Conservation (phyloP, 1,139 yeast species). For the Pneumocystis canis region DNA sequence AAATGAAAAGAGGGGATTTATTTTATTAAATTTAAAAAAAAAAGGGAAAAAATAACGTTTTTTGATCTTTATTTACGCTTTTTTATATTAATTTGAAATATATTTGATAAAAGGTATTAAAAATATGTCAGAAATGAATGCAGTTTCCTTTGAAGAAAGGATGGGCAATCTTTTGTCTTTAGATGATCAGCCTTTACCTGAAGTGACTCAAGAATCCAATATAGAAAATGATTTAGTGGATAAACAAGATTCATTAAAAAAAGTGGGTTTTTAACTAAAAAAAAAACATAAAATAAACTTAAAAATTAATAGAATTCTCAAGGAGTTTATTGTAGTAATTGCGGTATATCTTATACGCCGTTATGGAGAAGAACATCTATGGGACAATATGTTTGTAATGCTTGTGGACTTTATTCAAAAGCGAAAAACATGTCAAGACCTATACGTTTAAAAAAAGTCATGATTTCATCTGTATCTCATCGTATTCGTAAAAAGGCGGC, state of each 20-base stretch:
- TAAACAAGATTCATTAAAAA: neutral
- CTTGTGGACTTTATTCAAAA: slow-evolving; percentile 44
- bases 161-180: neutral
- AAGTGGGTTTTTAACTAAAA: neutral
- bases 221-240: neutral
- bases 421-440: slow-evolving; percentile 32
- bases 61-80: neutral
- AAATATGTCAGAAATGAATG: neutral
- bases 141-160: neutral
- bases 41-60: neutral
- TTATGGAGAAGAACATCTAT: slow-evolving; percentile 52
- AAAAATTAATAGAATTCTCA: neutral
- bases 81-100: neutral
- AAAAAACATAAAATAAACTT: neutral
- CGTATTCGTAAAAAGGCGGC: neutral
- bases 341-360: slow-evolving; percentile 56
- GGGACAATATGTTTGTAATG: slow-evolving; percentile 52
- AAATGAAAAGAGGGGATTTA: neutral
- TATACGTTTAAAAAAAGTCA: slow-evolving; percentile 25
- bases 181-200: neutral
- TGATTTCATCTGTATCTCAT: neutral
- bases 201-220: neutral
- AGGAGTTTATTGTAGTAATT: slow-evolving; percentile 35
- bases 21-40: neutral
- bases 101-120: neutral